Percentiles rank a stretch among this genome's conserved stretches.
Conservation (phyloP, 2,329 filamentous ascomycete species). For the Decorospora gaudefroyi region DNA sequence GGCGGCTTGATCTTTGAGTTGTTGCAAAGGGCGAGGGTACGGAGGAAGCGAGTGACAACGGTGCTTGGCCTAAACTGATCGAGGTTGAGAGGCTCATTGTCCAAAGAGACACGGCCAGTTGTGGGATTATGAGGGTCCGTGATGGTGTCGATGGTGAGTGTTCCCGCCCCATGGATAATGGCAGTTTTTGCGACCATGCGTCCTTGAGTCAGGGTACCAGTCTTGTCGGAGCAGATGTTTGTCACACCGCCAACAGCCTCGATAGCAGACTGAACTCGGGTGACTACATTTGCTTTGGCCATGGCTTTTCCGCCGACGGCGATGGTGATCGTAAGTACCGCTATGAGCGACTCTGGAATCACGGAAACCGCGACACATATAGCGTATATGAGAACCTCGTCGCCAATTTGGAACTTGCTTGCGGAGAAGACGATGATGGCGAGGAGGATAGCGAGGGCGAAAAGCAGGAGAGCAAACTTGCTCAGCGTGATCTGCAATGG, state of each 20-base stretch:
- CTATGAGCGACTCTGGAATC: constrained; percentile 61
- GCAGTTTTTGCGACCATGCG: constrained; percentile 66
- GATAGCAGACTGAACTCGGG: constrained; percentile 47
- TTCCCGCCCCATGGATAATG: constrained; percentile 56
- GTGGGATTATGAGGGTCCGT: constrained; percentile 44
- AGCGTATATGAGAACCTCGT: constrained; percentile 55
- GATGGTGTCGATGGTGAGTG: constrained; percentile 41
- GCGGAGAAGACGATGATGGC: constrained; percentile 71
- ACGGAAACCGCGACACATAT: constrained; percentile 55
- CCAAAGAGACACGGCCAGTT: constrained; percentile 51
- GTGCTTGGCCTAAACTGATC: constrained; percentile 30
- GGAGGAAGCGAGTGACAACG: constrained; percentile 38
- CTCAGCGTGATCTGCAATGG: constrained; percentile 86
- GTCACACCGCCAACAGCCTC: constrained; percentile 51
- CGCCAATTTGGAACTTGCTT: constrained; percentile 54
- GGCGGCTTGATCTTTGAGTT: constrained; percentile 43
- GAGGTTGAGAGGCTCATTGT: constrained; percentile 33
- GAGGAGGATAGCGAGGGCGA: constrained; percentile 71
- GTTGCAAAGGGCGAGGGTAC: constrained; percentile 48
- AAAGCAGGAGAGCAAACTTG: constrained; percentile 81
- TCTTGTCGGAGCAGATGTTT: constrained; percentile 75
- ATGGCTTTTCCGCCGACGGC: constrained; percentile 50
- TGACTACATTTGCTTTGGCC: constrained; percentile 50
- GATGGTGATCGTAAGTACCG: constrained; percentile 70
- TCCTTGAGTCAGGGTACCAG: constrained; percentile 71